Evolutionary conservation across 208 protist genomes (phyloP).

Genomic region (Angomonas desouzai): DNA sequence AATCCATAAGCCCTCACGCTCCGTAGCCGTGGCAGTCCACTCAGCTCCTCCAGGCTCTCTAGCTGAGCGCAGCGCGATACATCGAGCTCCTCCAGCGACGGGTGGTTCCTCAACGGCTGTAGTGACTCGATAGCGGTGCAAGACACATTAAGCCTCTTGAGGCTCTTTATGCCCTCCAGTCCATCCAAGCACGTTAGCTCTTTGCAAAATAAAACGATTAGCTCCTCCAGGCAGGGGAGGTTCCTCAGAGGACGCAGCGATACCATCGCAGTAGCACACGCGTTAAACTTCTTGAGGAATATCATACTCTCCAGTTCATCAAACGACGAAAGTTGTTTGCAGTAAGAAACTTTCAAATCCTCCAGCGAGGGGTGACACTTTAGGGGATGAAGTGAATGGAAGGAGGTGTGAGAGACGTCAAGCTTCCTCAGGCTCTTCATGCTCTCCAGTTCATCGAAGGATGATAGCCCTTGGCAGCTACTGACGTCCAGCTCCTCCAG

Average conservation of each 20-base stretch:
- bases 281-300: not conserved
- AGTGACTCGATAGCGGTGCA: too few species aligned
- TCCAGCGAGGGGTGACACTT: not conserved
- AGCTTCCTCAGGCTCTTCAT: not conserved
- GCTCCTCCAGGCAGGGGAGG: not conserved
- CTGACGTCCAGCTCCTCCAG: not conserved
- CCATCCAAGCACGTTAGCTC: too few species aligned
- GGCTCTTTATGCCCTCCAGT: too few species aligned
- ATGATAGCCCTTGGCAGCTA: not conserved
- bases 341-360: not conserved
- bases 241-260: not conserved
- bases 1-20: too few species aligned
- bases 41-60: too few species aligned
- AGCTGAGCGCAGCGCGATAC: too few species aligned
- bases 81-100: too few species aligned
- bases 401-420: not conserved
- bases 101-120: too few species aligned
- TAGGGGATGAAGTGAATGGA: not conserved
- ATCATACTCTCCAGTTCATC: not conserved
- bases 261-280: not conserved
- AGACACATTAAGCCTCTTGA: too few species aligned
- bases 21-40: too few species aligned
- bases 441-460: not conserved
- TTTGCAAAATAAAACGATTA: too few species aligned
- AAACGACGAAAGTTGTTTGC: not conserved